Base-by-base conservation (phyloP, 2,329 filamentous ascomycete species). In the Annulohypoxylon truncatum region DNA sequence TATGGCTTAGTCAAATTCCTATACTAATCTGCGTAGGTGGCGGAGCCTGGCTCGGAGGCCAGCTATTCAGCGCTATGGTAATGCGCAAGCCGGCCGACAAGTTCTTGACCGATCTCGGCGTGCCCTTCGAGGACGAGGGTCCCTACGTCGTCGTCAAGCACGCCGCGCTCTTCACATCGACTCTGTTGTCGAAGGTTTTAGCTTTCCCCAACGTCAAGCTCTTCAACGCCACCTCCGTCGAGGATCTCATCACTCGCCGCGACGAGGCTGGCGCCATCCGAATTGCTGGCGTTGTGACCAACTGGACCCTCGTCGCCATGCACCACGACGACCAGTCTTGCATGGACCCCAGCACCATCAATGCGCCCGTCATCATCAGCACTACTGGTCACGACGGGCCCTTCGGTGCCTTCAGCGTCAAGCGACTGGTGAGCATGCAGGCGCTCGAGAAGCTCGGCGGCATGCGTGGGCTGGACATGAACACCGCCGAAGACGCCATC, bases 341-440 rank as follows among this genome's bases (percentile, higher is more conserved):
- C 90, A 97, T 97, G 94, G 94, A 97, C 79, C 94, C 94, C 72
- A 97, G 96, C 87, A 97, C 94, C 75, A 97, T 97, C 87, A 97
- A 97, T 77, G 93, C 93, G 0, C 93, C 94, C 1, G 80, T 97
- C 64, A 84, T 97, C 76, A 92, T 97, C 82, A 93, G 90, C 62
- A 97, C 94, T 22, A 97, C 94, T 0, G 94, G 94, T 53, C 94
- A 97, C 75, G 94, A 97, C 71, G 94, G 87, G 0, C 94, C 94
- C 13, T 96, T 97, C 77, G 94, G 94, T 48, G 94, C 94, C 52
- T 97, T 97, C 84, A 92, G 83, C 71, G 94, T 93, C 78, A 97
- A 97, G 87, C 89, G 94, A 51, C 90, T 97, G 40, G 94, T 96
- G 50, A 92, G 90, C 79, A 97, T 97, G 93, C 87, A 91, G 79